Conservation (phyloP, 73 alveolate genomes). For the Tetrahymena malaccensis region DNA sequence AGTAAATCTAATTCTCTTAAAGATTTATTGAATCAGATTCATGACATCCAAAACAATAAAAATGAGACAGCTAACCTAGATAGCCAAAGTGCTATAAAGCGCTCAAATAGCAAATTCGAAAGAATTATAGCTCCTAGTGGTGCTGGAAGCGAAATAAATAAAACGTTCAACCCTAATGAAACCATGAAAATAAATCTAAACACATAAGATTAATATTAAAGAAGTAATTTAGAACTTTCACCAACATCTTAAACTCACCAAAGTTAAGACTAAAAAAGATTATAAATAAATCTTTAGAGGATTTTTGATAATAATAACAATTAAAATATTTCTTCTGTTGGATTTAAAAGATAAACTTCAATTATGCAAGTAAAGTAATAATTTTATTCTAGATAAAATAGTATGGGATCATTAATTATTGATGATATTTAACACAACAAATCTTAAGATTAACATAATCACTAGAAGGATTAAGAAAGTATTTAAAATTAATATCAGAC, state of each 20-base stretch:
- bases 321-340: background rate
- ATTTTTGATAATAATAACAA: background rate
- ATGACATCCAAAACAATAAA: background rate
- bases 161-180: background rate
- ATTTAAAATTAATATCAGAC: background rate
- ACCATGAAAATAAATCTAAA: background rate
- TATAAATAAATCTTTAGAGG: background rate
- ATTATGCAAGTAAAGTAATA: background rate
- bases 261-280: background rate
- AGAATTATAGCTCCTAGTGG: background rate
- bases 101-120: background rate
- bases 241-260: background rate
- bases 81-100: background rate
- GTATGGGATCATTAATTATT: background rate
- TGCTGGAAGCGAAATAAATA: background rate
- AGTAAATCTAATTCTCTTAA: background rate
- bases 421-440: background rate
- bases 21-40: background rate
- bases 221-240: background rate
- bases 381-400: background rate
- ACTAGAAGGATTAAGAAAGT: background rate
- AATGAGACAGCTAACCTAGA: background rate
- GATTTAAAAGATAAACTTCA: background rate
- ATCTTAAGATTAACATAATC: background rate
- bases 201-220: background rate